Evolutionary conservation across 179 eudicot species (phyloP).

Genomic region (Pouteria campechiana): DNA sequence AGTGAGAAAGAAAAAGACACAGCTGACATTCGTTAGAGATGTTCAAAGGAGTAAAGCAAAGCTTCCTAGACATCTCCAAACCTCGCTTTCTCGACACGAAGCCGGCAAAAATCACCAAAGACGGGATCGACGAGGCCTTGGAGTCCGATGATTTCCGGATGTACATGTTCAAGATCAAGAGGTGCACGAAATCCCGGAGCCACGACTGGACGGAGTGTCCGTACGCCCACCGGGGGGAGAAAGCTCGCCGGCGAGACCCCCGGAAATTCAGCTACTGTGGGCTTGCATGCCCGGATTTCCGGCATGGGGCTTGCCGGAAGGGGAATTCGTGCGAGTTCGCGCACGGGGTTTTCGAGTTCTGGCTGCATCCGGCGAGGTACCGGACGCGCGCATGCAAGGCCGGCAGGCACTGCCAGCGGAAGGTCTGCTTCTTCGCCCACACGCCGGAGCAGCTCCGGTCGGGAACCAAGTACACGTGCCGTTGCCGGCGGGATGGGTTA

Average conservation of each 20-base stretch:
- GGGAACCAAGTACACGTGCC: not conserved
- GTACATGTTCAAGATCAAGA: slow-evolving; percentile 10
- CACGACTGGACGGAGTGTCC: slow-evolving; percentile 19
- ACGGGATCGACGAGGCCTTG: too few species aligned
- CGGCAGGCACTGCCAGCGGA: not conserved
- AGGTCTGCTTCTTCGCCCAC: slow-evolving; percentile 18
- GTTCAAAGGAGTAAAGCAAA: too few species aligned
- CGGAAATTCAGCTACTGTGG: slow-evolving; percentile 4
- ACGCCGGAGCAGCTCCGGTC: slow-evolving; percentile 4
- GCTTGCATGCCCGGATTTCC: slow-evolving; percentile 4
- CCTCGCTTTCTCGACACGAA: too few species aligned
- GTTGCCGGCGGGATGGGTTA: not conserved
- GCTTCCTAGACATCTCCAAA: too few species aligned
- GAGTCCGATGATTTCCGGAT: slow-evolving; percentile 8
- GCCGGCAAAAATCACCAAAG: too few species aligned
- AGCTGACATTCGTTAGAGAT: too few species aligned
- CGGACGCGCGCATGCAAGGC: slow-evolving; percentile 7
- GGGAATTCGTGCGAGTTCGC: slow-evolving; percentile 5
- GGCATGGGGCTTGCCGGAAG: not conserved
- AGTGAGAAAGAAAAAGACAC: too few species aligned
- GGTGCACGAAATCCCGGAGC: slow-evolving; percentile 4
- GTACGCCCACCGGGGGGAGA: slow-evolving; percentile 11
- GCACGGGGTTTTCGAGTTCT: slow-evolving; percentile 14
- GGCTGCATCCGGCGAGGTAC: slow-evolving; percentile 20
- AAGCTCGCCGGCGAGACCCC: slow-evolving; percentile 12